Conservation (phyloP, 805 yeast genomes). For the Nakazawaea ernobii region DNA sequence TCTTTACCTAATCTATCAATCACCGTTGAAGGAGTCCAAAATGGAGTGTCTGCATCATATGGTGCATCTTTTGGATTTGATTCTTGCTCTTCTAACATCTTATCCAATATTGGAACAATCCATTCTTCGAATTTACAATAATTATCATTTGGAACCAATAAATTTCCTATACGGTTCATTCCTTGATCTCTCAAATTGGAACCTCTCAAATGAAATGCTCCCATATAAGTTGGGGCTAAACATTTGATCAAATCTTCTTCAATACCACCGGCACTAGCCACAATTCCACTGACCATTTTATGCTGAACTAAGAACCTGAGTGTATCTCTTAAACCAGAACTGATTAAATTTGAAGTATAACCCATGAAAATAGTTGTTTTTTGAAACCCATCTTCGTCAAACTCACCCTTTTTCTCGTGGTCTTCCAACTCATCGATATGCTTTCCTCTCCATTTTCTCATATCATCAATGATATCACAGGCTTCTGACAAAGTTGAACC, state of each 20-base stretch:
- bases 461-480: constrained; percentile 85
- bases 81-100: constrained; percentile 84
- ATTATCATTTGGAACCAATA: constrained; percentile 95
- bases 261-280: constrained; percentile 97
- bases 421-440: constrained; percentile 64
- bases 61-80: constrained; percentile 48
- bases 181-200: constrained; percentile 84
- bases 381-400: constrained; percentile 73
- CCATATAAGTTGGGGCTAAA: constrained; percentile 92
- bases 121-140: constrained; percentile 97
- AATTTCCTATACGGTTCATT: constrained; percentile 95
- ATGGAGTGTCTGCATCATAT: constrained; percentile 60
- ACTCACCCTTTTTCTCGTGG: constrained; percentile 66
- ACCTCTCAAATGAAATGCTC: constrained; percentile 84
- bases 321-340: constrained; percentile 91
- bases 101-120: constrained; percentile 92
- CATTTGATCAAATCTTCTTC: constrained; percentile 97
- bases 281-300: constrained; percentile 91
- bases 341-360: constrained; percentile 91
- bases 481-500: constrained; percentile 83
- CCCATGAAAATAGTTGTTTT: constrained; percentile 93
- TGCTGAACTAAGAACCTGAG: constrained; percentile 85
- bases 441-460: constrained; percentile 92
- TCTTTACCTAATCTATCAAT: constrained; percentile 94
- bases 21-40: constrained; percentile 93